Evolutionary conservation across 1,284 basidiomycete genomes (phyloP).

Genomic region (Malassezia globosa): DNA sequence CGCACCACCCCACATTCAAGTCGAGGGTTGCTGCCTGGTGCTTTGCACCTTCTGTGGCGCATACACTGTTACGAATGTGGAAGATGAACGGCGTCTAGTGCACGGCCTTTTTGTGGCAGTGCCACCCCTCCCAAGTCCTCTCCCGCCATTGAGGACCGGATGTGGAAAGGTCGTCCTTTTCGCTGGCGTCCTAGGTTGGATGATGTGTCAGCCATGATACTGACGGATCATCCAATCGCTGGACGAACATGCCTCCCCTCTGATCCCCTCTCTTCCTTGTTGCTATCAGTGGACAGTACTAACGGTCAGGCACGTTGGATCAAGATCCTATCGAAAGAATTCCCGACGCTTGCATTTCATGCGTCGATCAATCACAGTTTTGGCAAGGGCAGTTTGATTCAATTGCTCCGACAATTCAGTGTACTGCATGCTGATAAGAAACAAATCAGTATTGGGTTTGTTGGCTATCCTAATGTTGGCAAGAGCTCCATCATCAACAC

Average conservation of each 20-base stretch:
- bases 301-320: constrained; percentile 76
- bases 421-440: constrained; percentile 97
- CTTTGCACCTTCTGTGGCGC: constrained; percentile 25
- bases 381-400: constrained; percentile 93
- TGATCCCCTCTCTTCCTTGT: constrained; percentile 28
- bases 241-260: too few species aligned
- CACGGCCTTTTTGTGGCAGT: constrained; percentile 19
- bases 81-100: constrained; percentile 51
- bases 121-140: constrained; percentile 34
- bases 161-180: constrained; percentile 13
- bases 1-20: constrained; percentile 45
- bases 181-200: constrained; percentile 2
- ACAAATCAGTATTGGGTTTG: constrained; percentile 94
- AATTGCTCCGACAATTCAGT: constrained; percentile 89
- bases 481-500: constrained; percentile 98
- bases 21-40: constrained; percentile 41
- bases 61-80: constrained; percentile 56
- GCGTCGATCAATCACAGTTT: constrained; percentile 98
- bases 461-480: constrained; percentile 97
- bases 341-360: constrained; percentile 94
- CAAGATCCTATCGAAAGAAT: constrained; percentile 82
- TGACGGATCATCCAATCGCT: too few species aligned
- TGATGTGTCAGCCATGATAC: too few species aligned
- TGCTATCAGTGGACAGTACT: constrained; percentile 24
- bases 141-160: constrained; percentile 46